Conservation (phyloP, 148 eudicot genomes). For the Vaccinium vitisidaea region DNA sequence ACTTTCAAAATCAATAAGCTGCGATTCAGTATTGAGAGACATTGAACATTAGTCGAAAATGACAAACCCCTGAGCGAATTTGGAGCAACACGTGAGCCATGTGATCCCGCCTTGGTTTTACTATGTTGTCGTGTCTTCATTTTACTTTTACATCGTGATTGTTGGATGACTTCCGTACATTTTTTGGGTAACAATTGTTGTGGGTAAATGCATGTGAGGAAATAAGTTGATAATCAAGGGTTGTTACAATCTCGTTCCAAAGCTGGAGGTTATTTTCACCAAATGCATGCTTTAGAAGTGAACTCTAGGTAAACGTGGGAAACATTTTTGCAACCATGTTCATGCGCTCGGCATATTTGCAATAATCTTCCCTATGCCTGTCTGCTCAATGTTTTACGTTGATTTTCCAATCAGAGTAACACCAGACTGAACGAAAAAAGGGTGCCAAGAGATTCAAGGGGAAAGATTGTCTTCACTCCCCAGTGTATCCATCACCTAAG, state of each 20-base stretch:
- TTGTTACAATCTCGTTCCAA: background rate
- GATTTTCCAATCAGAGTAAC: background rate
- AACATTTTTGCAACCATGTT: background rate
- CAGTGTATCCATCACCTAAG: background rate
- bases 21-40: background rate
- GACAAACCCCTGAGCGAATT: background rate
- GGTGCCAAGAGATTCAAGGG: background rate
- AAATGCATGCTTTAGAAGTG: no score
- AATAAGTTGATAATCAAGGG: background rate
- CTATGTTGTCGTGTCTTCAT: background rate
- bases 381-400: background rate
- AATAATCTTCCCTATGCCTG: background rate
- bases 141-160: background rate
- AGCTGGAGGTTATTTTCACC: background rate
- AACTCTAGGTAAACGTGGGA: background rate
- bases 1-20: background rate
- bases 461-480: background rate
- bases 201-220: background rate
- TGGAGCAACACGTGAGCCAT: background rate
- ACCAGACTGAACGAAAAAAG: background rate
- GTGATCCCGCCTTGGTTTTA: no score
- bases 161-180: background rate
- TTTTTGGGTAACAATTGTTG: background rate
- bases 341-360: background rate
- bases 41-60: background rate